Evolutionary conservation across 106 monocot genomes (phyloP), one percentile per base, ranked within the genome.

Genomic region (Gastrodia elata): DNA sequence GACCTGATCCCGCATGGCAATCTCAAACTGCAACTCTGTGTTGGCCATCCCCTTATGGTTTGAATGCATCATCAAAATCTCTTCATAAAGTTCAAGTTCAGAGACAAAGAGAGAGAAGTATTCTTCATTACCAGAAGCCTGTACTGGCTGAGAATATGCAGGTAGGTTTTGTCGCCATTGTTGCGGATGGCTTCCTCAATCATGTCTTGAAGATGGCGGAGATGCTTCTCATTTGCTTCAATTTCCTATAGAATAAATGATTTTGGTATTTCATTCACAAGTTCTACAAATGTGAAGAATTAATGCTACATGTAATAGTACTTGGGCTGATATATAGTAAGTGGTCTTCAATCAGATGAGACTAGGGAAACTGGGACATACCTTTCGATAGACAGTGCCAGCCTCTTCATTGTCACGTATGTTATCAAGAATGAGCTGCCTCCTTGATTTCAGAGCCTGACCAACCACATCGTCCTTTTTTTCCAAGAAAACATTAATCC

Each of bases 331-430:
- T n/a, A n/a, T n/a, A n/a, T n/a, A n/a, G n/a, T n/a, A n/a, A n/a
- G n/a, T n/a, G n/a, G n/a, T n/a, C n/a, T n/a, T n/a, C n/a, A n/a
- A 73, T 6, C 16, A 22, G 74, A 57, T 41, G 20, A 39, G 24
- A n/a, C 11, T 65, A 30, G 46, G 39, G 42, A 78, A 16, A 59
- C 27, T 56, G 9, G 55, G 35, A 38, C 30, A n/a, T 18, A 98
- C 97, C 97, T 98, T 98, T 42, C 75, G 81, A 74, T 98, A 98
- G 15, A 80, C 68, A 69, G 90, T 69, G 75, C 91, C 97, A 78
- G 92, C 91, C 80, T 98, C 97, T 71, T 98, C 97, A 79, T 98
- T 98, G 57, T 98, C 93, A 64, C 97, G 88, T 42, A 98, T 91
- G 69, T 98, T 98, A 58, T 93, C 97, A 76, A 98, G 93, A 80